Base-by-base conservation (phyloP, 1,284 basidiomycete species). In the Sanghuangporus sanghuang region DNA sequence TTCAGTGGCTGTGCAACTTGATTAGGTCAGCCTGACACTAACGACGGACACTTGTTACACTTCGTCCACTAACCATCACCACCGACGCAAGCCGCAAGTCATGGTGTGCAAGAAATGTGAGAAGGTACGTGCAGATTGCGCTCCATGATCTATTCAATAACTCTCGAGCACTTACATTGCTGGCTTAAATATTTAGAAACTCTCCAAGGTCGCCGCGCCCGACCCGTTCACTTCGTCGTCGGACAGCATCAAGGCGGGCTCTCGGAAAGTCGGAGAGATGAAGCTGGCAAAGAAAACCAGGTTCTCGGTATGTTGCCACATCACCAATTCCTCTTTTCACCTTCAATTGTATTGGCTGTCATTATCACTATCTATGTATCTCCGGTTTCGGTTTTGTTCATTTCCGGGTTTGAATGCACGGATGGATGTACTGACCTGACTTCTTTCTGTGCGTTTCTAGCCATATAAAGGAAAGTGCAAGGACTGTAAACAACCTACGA, bases 91-190 rank as follows among this genome's bases (percentile, higher is more conserved):
- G n/a, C 27, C 27, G n/a, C n/a, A 23, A 53, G 36, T 12, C 36
- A 91, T 92, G 89, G 89, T 92, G 67, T 92, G 89, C 78, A 80
- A 79, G 73, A 86, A 84, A 75, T 92, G 89, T 75, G 89, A 91
- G 77, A 78, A 81, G 75, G 89, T 84, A 65, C 61, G 79, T 32
- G 5, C 18, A 3, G 3, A 18, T 44, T 35, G 8, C 35, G 14
- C 54, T 44, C 11, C 38, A 48, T 9, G 6, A 3, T 12, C 8
- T 35, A 16, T 12, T 11, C 53, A 27, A 32, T 32, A 3, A 32
- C 7, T 8, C 9, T 8, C 32, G 36, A n/a, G 23, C 39, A n/a
- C 39, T 57, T 23, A n/a, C n/a, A 27, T 42, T 9, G 9, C 57
- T 42, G n/a, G 44, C 21, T 46, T 18, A 46, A 14, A n/a, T 18